A percentile compares a stretch with the other conserved stretches of the same genome.
Conservation (phyloP, 2,329 filamentous ascomycete genomes). For the Fusarium oligoseptatum region DNA sequence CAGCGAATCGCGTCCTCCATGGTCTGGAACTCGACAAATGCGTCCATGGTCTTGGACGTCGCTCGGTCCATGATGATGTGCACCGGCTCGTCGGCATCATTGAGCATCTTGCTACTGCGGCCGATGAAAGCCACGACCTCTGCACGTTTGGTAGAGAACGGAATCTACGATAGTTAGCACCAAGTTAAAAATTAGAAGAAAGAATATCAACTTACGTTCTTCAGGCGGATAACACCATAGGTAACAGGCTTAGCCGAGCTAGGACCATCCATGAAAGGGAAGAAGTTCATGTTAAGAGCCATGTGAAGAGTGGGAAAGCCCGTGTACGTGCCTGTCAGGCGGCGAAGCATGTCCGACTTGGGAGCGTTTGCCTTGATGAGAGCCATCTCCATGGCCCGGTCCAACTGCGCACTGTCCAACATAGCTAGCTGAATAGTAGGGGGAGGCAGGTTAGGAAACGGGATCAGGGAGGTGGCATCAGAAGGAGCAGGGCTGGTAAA, state of each 20-base stretch:
- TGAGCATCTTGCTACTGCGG: conserved; percentile 67
- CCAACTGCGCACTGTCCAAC: conserved; percentile 6
- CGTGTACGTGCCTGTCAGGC: conserved; percentile 50
- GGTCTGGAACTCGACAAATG: conserved; percentile 69
- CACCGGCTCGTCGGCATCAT: conserved; percentile 67
- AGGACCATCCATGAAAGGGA: conserved; percentile 62
- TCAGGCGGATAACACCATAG: conserved; percentile 63
- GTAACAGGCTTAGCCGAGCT: conserved; percentile 47
- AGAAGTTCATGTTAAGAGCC: conserved; percentile 56
- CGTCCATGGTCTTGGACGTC: conserved; percentile 72
- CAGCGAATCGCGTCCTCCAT: conserved; percentile 66
- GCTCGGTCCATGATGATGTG: conserved; percentile 76
- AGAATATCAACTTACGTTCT: conserved; percentile 58
- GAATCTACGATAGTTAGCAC: conserved; percentile 61
- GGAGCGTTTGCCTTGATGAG: conserved; percentile 20
- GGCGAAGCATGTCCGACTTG: conserved; percentile 55
- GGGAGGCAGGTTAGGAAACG: conserved; percentile 19
- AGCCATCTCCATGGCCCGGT: conserved; percentile 10
- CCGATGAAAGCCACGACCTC: conserved; percentile 72
- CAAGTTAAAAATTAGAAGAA: neutral
- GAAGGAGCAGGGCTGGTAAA: conserved; percentile 26
- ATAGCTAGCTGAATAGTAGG: conserved; percentile 31
- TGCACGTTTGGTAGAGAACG: conserved; percentile 64
- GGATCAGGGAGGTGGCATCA: conserved; percentile 16
- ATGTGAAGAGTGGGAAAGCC: conserved; percentile 52